Base-by-base conservation (phyloP, 176 grass and related monocot genomes). In the Oryza australiensis region DNA sequence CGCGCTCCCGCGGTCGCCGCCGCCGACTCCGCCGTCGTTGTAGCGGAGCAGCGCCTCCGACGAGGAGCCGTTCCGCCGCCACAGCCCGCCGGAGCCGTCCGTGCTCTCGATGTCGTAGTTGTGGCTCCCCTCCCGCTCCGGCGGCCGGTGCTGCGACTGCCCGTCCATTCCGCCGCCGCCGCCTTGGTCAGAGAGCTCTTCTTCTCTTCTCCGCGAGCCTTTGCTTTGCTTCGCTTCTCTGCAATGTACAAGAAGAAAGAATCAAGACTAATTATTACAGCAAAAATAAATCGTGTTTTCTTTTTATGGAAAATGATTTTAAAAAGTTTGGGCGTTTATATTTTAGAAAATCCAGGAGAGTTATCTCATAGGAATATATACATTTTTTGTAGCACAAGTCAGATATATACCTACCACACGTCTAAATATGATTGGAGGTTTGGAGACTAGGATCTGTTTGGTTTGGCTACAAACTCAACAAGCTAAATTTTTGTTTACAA, bases 111-210 rank as follows among this genome's bases (percentile, higher is more conserved):
- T 84, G 75, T 84, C 75, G 75, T 88, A 64, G 82, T 38, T 80
- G 86, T 80, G 48, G 76, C 82, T 88, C 5, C 87, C 82, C 51
- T 88, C 87, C 63, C 76, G 70, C 81, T 88, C 87, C 62, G 76
- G 70, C 29, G 5, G 24, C 28, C 70, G 70, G 38, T n/a, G 74
- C 46, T 1, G 51, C 46, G 76, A 80, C 38, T 30, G 55, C 28
- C 64, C 76, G 70, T 89, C 87, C 70, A 85, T 89, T 38, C 2
- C 26, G 59, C 79, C 41, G 33, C 46, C 33, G 48, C 46, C 0
- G 34, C 32, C 1, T 66, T 18, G 66, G 79, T 64, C 59, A 26
- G 5, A 15, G 74, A 40, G 38, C 9, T 40, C 38, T 2, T 78
- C 74, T 48, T 34, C 18, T 28, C 63, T 67, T 48, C 62, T 66